phyloP scores from a whole-genome alignment of 1,284 basidiomycete species.

The Malassezia restricta region DNA sequence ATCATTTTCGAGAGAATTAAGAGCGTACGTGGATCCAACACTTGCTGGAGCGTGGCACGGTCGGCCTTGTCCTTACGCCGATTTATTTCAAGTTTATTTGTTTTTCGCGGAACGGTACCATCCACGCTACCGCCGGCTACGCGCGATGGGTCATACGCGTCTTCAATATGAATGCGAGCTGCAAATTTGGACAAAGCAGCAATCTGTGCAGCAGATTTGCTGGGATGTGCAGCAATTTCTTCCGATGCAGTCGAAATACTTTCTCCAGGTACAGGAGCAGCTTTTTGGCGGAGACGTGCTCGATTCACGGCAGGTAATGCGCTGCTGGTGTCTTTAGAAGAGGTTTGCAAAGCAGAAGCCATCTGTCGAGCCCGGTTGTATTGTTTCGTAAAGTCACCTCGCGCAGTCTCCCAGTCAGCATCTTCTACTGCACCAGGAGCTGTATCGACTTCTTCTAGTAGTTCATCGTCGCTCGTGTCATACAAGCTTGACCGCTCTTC shows the following conservation, averaged over 20 bases:
- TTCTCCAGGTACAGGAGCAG: neutral
- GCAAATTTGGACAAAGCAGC: constrained; percentile 30
- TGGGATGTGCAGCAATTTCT: constrained; percentile 3
- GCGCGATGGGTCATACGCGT: constrained; percentile 36
- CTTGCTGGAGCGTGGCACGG: constrained; percentile 41
- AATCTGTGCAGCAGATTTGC: constrained; percentile 33
- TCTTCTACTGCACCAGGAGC: constrained; percentile 33
- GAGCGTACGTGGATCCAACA: constrained; percentile 42
- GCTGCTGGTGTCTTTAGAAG: neutral
- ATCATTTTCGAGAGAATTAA: constrained; percentile 45
- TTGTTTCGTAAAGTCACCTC: constrained; percentile 44
- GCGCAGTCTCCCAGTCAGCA: constrained; percentile 42
- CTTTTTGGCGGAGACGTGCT: constrained; percentile 8
- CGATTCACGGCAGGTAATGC: constrained; percentile 30
- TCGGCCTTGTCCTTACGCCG: constrained; percentile 43
- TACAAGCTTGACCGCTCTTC: neutral
- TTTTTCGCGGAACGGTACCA: constrained; percentile 36
- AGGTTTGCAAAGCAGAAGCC: constrained; percentile 23
- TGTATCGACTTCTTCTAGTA: constrained; percentile 1
- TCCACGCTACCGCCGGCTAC: constrained; percentile 35
- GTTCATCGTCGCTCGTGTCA: neutral
- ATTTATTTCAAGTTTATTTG: constrained; percentile 25
- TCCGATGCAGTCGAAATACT: constrained; percentile 1
- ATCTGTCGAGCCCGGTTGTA: constrained; percentile 42
- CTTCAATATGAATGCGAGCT: constrained; percentile 29